Conservation (phyloP, 148 eudicot genomes). For the Camellia granthamiana region DNA sequence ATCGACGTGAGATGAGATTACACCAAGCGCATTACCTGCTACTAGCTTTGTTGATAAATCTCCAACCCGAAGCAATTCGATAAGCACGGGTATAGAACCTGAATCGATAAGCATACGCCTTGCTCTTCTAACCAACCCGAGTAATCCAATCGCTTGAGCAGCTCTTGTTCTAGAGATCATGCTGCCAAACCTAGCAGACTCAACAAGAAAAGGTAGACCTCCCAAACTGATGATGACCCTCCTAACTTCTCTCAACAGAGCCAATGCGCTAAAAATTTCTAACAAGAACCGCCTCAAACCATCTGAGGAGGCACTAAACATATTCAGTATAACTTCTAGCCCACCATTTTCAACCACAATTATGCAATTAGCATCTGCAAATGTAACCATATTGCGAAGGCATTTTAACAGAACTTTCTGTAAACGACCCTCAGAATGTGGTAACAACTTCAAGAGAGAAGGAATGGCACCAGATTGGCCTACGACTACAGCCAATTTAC, state of each 20-base stretch:
- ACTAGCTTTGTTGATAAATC: constrained; percentile 40
- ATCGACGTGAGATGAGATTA: constrained; percentile 55
- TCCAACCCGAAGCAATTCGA: constrained; percentile 39
- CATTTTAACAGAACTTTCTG: constrained; percentile 40
- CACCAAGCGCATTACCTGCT: constrained; percentile 61
- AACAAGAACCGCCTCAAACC: constrained; percentile 30
- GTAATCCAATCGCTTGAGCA: constrained; percentile 61
- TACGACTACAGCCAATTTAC: constrained; percentile 34
- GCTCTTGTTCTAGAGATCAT: constrained; percentile 53
- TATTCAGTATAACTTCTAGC: constrained; percentile 29
- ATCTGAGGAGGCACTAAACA: constrained; percentile 29
- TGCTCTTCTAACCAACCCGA: constrained; percentile 41
- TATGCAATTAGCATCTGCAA: constrained; percentile 30
- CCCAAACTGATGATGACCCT: constrained; percentile 32
- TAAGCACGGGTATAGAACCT: constrained; percentile 43
- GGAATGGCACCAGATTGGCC: constrained; percentile 39
- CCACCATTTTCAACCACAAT: constrained; percentile 38
- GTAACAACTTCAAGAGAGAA: constrained; percentile 39
- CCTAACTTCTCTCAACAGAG: constrained; percentile 46
- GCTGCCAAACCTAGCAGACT: constrained; percentile 40
- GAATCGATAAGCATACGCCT: constrained; percentile 35
- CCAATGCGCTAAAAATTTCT: constrained; percentile 51
- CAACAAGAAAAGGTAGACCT: constrained; percentile 38
- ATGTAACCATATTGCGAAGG: constrained; percentile 42
- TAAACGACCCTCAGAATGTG: constrained; percentile 28